Base-by-base conservation (phyloP, 2,329 filamentous ascomycete genomes). In the Rutstroemia sp. region DNA sequence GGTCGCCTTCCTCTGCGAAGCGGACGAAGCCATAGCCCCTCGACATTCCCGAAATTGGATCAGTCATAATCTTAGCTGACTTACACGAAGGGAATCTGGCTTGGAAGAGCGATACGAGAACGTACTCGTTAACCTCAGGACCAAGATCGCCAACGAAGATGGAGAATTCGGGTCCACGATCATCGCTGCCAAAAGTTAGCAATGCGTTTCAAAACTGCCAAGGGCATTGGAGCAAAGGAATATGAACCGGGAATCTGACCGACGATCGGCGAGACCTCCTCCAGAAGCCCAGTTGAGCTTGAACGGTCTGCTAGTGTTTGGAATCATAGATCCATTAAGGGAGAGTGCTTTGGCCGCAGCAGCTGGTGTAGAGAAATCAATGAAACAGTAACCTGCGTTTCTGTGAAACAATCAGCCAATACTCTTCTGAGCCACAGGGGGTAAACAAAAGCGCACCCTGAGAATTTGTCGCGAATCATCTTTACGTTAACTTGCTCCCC, bases 251-350 rank as follows among this genome's bases (percentile, higher is more conserved):
- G 63, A 64, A 60, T 65, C 82, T 70, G 77, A 89, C 88, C 89
- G 88, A 72, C 94, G 88, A 73, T 99, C 94, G 64, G 95, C 89
- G 44, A 99, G 82, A 57, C 94, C 94, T 69, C 94, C 94, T 64
- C 94, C 94, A 63, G 91, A 96, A 64, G 94, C 94, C 94, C 94
- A 99, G 82, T 99, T 99, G 59, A 99, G 84, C 81, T 97, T 97
- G 82, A 99, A 99, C 49, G 90, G 87, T 45, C 94, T 90, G 67
- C 87, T 87, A 60, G 91, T 95, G 80, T 96, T 96, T 47, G 92
- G 92, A 64, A 99, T 95, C 48, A 89, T 78, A 56, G 84, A 87
- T 50, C 94, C 92, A 71, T 96, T 97, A 50, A 97, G 79, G 48
- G 79, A 78, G n/a, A 99, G 81, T 39, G 94, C 94, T 78, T 96